Base-by-base conservation (phyloP, 2,329 filamentous ascomycete species). In the Penicillium sumatraense region DNA sequence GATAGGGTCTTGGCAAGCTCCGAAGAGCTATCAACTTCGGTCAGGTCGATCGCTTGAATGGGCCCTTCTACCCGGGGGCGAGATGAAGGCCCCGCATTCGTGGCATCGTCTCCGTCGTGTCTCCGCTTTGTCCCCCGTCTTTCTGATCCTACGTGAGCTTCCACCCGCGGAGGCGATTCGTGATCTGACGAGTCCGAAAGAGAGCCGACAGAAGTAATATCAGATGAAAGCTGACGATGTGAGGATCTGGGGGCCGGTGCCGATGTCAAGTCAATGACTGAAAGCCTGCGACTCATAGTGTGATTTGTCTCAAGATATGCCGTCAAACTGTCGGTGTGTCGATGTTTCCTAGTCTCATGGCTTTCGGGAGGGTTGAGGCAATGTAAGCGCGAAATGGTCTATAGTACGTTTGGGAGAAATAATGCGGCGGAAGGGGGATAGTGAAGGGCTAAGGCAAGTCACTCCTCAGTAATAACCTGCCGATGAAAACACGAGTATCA, bases 21-120 rank as follows among this genome's bases (percentile, higher is more conserved):
- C 2, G 64, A 65, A 11, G 72, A 69, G 29, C 75, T 75, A 14
- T 79, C 71, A 0, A 79, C 74, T 20, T 73, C 73, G 2, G 77
- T 79, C 20, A 85, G 66, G 64, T 85, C 82, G 5, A 85, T 74
- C 21, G 79, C 72, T 41, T 83, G 80, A 7, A 82, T 67, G 3
- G 71, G 60, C 7, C 66, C 57, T 11, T 58, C 56, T 10, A 57
- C 54, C 33, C 23, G 38, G 4, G 41, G 13, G 23, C n/a, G 33
- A 31, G 59, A 56, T 18, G 58, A 41, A 16, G 58, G 35, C 8
- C 58, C 51, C 8, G 51, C 13, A 20, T 27, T 20, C 11, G 33
- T 29, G 2, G 16, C 7, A 2, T 18, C 49, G 13, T 57, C 42
- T n/a, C 54, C 38, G 2, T 41, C 38, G 13, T 55, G 54, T 4